A percentile compares a stretch with the other conserved stretches of the same genome.
Evolutionary conservation across 352 stramenopile species (phyloP).

Genomic region (Phytophthora vignae): DNA sequence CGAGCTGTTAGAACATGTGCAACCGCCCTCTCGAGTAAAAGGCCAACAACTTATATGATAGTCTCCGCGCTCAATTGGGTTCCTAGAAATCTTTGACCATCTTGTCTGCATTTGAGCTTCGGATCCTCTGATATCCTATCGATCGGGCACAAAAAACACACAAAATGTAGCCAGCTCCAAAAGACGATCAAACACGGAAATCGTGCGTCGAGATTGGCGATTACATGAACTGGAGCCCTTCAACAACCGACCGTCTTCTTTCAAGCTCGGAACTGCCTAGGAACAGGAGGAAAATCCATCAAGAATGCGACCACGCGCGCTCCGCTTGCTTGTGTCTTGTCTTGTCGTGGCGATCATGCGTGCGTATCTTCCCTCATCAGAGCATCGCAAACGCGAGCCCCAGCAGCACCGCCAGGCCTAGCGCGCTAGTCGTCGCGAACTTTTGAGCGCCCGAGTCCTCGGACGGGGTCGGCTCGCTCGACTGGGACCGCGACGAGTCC

Average conservation of each 20-base stretch:
- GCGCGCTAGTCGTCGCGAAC: constrained; percentile 7
- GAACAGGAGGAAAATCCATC: constrained; percentile 33
- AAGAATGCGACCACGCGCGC: constrained; percentile 11
- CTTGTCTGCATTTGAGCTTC: constrained; percentile 7
- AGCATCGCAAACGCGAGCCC: constrained; percentile 29
- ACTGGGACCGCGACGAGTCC: constrained; percentile 20
- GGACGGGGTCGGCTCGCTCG: constrained; percentile 12
- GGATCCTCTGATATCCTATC: constrained; percentile 31
- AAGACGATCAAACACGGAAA: constrained; percentile 35
- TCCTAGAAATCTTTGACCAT: constrained; percentile 7
- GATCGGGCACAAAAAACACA: constrained; percentile 2
- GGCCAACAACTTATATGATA: too few relatives aligned
- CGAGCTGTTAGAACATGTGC: background rate
- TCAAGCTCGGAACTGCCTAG: constrained; percentile 29
- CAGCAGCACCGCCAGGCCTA: constrained; percentile 13
- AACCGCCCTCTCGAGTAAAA: too few relatives aligned
- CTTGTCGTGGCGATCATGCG: constrained; percentile 29
- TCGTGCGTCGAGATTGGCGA: constrained; percentile 35
- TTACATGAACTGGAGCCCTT: background rate
- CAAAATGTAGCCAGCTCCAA: constrained; percentile 26
- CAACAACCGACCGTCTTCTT: constrained; percentile 5
- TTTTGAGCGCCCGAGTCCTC: constrained; percentile 23
- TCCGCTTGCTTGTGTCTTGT: constrained; percentile 12
- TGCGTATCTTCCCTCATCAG: constrained; percentile 34
- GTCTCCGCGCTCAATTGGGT: background rate